Evolutionary conservation across 2,329 filamentous ascomycete species (phyloP).

Genomic region (Chrysoporthe austroafricana): DNA sequence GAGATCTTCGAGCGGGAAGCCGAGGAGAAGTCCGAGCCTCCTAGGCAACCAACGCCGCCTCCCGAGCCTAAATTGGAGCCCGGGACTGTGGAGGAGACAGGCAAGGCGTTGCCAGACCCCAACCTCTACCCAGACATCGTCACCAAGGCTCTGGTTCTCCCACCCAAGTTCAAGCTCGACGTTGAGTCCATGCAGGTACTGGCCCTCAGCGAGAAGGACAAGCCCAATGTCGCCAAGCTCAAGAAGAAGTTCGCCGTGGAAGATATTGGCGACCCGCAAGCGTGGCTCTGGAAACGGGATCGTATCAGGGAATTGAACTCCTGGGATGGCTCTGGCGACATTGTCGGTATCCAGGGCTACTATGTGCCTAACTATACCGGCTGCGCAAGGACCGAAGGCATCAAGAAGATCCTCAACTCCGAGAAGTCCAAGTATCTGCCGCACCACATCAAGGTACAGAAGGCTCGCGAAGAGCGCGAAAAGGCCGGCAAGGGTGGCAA

Average conservation of each 20-base stretch:
- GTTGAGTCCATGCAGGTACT: constrained; percentile 50
- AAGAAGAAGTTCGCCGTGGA: constrained; percentile 50
- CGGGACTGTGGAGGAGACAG: constrained; percentile 38
- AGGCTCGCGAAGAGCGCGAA: constrained; percentile 88
- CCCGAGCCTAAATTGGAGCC: constrained; percentile 40
- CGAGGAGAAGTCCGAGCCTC: constrained; percentile 40
- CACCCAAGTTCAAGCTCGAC: constrained; percentile 50
- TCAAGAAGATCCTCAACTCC: constrained; percentile 93
- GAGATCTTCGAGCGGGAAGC: constrained; percentile 51
- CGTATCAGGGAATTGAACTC: constrained; percentile 61
- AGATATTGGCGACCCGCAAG: constrained; percentile 53
- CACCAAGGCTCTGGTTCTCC: constrained; percentile 49
- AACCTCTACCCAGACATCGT: constrained; percentile 55
- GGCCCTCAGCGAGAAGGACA: constrained; percentile 48
- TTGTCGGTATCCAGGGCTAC: constrained; percentile 59
- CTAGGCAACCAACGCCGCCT: constrained; percentile 36
- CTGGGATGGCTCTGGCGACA: constrained; percentile 36
- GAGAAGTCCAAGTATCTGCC: constrained; percentile 98
- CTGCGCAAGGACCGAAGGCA: constrained; percentile 86
- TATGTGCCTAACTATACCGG: constrained; percentile 88
- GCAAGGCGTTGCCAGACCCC: constrained; percentile 44
- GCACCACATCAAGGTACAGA: constrained; percentile 95
- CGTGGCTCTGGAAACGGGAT: constrained; percentile 62
- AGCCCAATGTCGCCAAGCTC: constrained; percentile 54
- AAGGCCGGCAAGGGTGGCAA: constrained; percentile 66